These are phyloP conservation scores for Leptomonas pyrrhocoris DNA, from an alignment of 208 protist genomes.

Conservation along the genomic window DNA sequence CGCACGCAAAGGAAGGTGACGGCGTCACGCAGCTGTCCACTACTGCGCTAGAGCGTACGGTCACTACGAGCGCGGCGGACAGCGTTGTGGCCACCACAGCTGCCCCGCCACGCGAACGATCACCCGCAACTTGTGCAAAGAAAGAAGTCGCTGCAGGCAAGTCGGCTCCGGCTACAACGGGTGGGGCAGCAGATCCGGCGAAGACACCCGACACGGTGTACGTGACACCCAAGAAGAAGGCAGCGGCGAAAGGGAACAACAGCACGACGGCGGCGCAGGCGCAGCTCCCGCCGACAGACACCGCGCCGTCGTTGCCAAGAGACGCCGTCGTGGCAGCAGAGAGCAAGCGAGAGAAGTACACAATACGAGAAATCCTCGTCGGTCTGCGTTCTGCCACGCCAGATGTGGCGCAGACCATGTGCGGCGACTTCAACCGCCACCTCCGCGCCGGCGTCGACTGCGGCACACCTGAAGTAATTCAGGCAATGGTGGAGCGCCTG, in stretches of 20 bases:
- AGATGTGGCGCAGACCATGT: slow-evolving; percentile 61
- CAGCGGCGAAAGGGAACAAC: background rate
- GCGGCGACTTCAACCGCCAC: slow-evolving; percentile 68
- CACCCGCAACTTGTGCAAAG: background rate
- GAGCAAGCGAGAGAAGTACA: slow-evolving; percentile 56
- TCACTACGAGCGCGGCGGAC: background rate
- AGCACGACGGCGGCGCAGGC: background rate
- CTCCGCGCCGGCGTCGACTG: slow-evolving; percentile 67
- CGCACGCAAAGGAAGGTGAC: background rate
- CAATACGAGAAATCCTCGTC: slow-evolving; percentile 79
- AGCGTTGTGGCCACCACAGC: background rate
- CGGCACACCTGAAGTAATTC: slow-evolving; percentile 77
- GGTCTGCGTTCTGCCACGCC: slow-evolving; percentile 70
- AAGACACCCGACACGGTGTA: slow-evolving; percentile 8
- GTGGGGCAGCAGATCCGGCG: background rate
- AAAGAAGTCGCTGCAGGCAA: background rate
- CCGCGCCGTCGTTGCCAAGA: background rate
- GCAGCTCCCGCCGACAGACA: background rate
- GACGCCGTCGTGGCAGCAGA: background rate
- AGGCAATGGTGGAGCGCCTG: slow-evolving; percentile 80
- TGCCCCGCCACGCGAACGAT: background rate
- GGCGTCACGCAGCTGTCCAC: slow-evolving; percentile 1
- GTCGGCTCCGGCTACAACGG: background rate
- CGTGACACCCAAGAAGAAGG: background rate
- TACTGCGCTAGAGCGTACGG: background rate